These are phyloP conservation scores for Amanita phalloides DNA, from an alignment of 768 basidiomycete genomes.

Conservation along the genomic window DNA sequence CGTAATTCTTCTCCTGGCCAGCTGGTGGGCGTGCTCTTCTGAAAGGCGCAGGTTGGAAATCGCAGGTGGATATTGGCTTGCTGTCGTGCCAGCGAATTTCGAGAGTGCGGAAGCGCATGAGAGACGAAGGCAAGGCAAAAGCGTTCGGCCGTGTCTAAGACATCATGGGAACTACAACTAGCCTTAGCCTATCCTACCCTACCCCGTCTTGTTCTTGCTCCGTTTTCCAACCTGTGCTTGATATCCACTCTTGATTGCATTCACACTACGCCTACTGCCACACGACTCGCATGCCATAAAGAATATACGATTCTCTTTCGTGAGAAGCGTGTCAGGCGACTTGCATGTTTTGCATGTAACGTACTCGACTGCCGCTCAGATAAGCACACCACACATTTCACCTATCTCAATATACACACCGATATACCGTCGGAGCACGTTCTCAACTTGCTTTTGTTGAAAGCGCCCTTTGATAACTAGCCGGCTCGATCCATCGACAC, in stretches of 20 bases:
- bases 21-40: conserved; percentile 64
- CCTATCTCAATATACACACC: conserved; percentile 39
- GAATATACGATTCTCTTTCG: conserved; percentile 98
- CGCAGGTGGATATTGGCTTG: conserved; percentile 92
- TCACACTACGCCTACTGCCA: conserved; percentile 84
- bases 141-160: conserved; percentile 1
- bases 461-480: conserved; percentile 97
- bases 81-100: conserved; percentile 97
- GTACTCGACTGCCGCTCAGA: conserved; percentile 66
- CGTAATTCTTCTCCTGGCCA: conserved; percentile 44
- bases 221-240: conserved; percentile 91
- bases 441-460: conserved; percentile 98
- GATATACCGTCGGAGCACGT: conserved; percentile 92
- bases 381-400: not conserved
- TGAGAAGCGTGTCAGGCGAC: conserved; percentile 91
- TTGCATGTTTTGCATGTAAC: conserved; percentile 99
- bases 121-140: not conserved
- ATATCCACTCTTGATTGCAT: conserved; percentile 97
- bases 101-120: conserved; percentile 80
- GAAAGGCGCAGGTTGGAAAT: conserved; percentile 82
- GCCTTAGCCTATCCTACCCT: too few relatives aligned
- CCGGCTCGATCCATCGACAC: conserved; percentile 84
- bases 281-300: conserved; percentile 94
- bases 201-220: conserved; percentile 73
- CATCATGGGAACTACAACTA: not conserved